Evolutionary conservation across 768 basidiomycete species (phyloP).

Genomic region (Boletus patriciae): DNA sequence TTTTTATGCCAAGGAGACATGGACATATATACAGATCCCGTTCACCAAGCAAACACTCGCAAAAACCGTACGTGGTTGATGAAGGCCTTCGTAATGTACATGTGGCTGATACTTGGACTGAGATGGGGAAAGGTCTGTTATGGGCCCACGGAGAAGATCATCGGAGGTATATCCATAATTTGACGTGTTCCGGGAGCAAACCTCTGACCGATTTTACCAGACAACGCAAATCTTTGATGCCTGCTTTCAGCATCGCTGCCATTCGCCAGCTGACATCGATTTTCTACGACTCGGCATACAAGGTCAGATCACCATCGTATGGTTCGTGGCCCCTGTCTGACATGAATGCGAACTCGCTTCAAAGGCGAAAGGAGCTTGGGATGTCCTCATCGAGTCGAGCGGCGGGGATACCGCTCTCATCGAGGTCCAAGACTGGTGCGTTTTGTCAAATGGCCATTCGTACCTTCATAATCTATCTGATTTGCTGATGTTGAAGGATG

Average conservation of each 20-base stretch:
- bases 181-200: not conserved
- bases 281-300: constrained; percentile 40
- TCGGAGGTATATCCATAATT: constrained; percentile 32
- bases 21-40: constrained; percentile 42
- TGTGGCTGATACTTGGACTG: not conserved
- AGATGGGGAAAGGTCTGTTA: constrained; percentile 32
- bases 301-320: not conserved
- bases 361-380: constrained; percentile 35
- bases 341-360: not conserved
- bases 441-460: not conserved
- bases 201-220: constrained; percentile 9
- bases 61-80: not conserved
- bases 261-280: constrained; percentile 37
- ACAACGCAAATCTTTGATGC: constrained; percentile 39
- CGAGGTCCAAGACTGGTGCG: constrained; percentile 38
- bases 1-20: not conserved
- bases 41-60: constrained; percentile 35
- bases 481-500: constrained; percentile 24
- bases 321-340: not conserved
- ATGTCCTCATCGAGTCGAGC: constrained; percentile 20
- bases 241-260: constrained; percentile 41
- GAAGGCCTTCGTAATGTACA: not conserved
- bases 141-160: constrained; percentile 45
- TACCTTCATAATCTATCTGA: not conserved
- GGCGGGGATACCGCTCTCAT: constrained; percentile 24